Base-by-base conservation (phyloP, 1,139 yeast species). In the Suhomyces coccinellae region DNA sequence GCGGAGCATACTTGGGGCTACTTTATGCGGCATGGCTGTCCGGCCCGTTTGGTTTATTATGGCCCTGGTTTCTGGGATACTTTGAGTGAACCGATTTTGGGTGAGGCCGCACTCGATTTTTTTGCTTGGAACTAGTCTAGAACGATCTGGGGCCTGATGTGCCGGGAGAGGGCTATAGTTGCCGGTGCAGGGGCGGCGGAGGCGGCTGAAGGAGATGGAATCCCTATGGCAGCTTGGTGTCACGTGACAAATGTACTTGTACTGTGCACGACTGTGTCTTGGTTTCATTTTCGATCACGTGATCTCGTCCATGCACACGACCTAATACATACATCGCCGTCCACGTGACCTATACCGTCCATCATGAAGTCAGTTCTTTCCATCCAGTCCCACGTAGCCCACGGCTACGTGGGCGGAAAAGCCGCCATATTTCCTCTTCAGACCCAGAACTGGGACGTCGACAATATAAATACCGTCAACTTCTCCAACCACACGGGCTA, bases 401-500 rank as follows among this genome's bases (percentile, higher is more conserved):
- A 73, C 50, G 78, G 78, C n/a, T 71, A 75, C 49, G 77, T 73
- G 13, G 77, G 79, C 12, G 67, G 72, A 16, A 59, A 64, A 46
- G 75, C 76, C 2, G 70, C 75, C 3, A 61, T 67, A 1, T 73
- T 73, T 51, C 77, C 78, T 2, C 59, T 73, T 15, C 78, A 73
- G 53, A 58, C 65, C 29, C 69, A 63, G 41, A 77, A 77, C 12
- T 72, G 77, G 77, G 71, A 70, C 36, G 77, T 71, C 8, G 77
- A 73, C 52, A 62, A 61, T 39, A 57, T 73, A 35, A 69, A 73
- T 50, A 71, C 79, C 3, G 73, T 70, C 24, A 66, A 71, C 47
- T 68, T 67, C 47, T 70, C 76, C 24, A 73, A 73, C 49, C 78
- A 73, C 53, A 72, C 78, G n/a, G 79, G 77, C 2, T 73, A 72